A percentile compares a stretch with the other conserved stretches of the same genome.
Conservation (phyloP, 164 flowering plant genomes). For the Kalanchoe fedtschenkoi region DNA sequence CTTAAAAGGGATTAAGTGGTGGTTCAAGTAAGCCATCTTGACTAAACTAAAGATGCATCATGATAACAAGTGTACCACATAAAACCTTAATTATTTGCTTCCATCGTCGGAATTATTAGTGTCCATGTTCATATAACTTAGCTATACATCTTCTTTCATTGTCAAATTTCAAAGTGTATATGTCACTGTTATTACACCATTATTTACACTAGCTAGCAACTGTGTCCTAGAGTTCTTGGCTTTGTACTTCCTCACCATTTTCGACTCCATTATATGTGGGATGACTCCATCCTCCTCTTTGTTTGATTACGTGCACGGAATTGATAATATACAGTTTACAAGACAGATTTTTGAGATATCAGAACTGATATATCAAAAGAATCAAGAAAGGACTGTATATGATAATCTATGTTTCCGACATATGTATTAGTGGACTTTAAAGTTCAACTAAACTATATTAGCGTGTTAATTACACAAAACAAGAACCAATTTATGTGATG, state of each 20-base stretch:
- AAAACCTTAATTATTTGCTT: constrained; percentile 1
- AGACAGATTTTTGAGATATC: too few relatives aligned
- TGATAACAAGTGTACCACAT: constrained; percentile 1
- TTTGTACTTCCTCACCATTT: not conserved
- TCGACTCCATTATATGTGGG: not conserved
- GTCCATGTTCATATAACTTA: not conserved
- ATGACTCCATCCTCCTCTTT: not conserved
- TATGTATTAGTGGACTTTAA: too few relatives aligned
- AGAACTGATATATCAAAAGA: too few relatives aligned
- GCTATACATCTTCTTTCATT: not conserved
- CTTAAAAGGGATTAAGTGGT: constrained; percentile 5
- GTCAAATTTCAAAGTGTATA: not conserved
- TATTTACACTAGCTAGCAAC: too few relatives aligned
- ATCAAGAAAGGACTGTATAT: too few relatives aligned
- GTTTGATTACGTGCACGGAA: not conserved
- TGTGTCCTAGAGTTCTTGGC: not conserved
- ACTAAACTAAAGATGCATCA: not conserved
- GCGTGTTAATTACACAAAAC: too few relatives aligned
- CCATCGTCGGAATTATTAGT: not conserved
- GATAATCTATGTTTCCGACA: too few relatives aligned
- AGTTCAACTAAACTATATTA: too few relatives aligned
- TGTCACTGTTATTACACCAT: too few relatives aligned
- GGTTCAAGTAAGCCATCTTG: constrained; percentile 7
- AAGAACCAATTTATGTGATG: not conserved
- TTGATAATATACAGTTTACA: too few relatives aligned